Conservation (phyloP, 495 filamentous ascomycete genomes). For the Tricharina praecox region DNA sequence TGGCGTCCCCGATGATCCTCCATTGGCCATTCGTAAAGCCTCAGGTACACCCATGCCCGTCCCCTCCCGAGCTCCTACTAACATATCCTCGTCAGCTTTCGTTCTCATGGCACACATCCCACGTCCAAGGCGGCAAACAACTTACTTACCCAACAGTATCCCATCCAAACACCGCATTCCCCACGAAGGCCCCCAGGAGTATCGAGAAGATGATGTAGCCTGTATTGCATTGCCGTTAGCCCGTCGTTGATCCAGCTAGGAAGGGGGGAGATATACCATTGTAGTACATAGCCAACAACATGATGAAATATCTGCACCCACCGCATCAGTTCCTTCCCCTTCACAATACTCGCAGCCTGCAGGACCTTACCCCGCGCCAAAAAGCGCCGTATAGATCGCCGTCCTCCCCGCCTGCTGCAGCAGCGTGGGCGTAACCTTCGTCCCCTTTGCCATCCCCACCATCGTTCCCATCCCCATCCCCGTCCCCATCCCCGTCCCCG, state of each 20-base stretch:
- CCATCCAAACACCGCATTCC: slow-evolving; percentile 37
- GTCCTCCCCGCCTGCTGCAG: slow-evolving; percentile 47
- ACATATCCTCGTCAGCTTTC: no score
- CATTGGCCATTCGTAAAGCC: no score
- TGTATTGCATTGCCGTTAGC: not conserved
- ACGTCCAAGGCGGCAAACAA: no score
- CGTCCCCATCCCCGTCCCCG: not conserved
- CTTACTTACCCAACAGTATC: no score
- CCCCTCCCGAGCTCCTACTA: no score
- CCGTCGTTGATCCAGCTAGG: not conserved
- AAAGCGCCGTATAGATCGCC: slow-evolving; percentile 46
- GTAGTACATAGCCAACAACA: slow-evolving; percentile 26
- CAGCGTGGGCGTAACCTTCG: slow-evolving; percentile 28
- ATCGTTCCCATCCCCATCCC: not conserved
- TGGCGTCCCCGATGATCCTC: no score
- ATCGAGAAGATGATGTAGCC: slow-evolving; percentile 44
- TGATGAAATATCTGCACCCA: slow-evolving; percentile 33
- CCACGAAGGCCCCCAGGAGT: slow-evolving; percentile 45
- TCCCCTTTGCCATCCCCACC: not conserved
- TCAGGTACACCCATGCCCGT: no score
- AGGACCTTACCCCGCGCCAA: slow-evolving; percentile 36
- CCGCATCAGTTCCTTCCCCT: not conserved
- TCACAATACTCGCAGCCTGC: not conserved
- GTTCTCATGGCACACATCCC: no score
- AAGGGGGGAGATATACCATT: slow-evolving; percentile 9